Percentiles rank a stretch among this genome's conserved stretches.
phyloP scores from a whole-genome alignment of 2,329 filamentous ascomycete genomes.

The Penicillium sp. region DNA sequence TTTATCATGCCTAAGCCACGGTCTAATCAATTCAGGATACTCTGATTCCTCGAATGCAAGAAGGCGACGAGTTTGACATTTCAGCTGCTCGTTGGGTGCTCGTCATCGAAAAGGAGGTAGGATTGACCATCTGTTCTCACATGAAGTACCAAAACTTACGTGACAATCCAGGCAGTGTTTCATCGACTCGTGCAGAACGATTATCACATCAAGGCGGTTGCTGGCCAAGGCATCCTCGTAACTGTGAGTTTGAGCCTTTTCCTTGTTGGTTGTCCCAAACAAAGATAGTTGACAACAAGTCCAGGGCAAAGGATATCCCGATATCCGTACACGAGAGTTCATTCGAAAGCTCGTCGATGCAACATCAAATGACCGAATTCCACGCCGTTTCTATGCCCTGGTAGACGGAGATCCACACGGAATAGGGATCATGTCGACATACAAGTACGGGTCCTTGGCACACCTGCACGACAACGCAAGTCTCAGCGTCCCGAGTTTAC shows the following conservation, averaged over 20 bases:
- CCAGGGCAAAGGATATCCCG: slow-evolving; percentile 65
- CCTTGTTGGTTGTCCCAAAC: neutral
- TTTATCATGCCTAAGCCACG: neutral
- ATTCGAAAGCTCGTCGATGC: slow-evolving; percentile 47
- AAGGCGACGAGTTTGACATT: slow-evolving; percentile 48
- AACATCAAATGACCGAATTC: slow-evolving; percentile 23
- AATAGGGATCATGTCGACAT: slow-evolving; percentile 61
- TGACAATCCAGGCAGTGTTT: slow-evolving; percentile 54
- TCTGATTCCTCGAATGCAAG: slow-evolving; percentile 51
- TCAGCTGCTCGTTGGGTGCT: slow-evolving; percentile 56
- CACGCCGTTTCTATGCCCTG: slow-evolving; percentile 51
- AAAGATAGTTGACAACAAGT: neutral
- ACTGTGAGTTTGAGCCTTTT: slow-evolving; percentile 45
- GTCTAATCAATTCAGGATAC: slow-evolving; percentile 44
- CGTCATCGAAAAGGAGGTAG: slow-evolving; percentile 63
- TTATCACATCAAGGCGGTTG: slow-evolving; percentile 44
- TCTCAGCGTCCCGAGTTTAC: slow-evolving; percentile 48
- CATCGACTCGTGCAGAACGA: slow-evolving; percentile 52
- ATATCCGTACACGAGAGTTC: slow-evolving; percentile 57
- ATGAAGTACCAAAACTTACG: neutral
- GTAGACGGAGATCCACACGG: slow-evolving; percentile 64
- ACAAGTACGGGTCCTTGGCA: slow-evolving; percentile 60
- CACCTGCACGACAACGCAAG: slow-evolving; percentile 54
- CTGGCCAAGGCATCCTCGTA: slow-evolving; percentile 52
- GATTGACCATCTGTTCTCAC: neutral